Conservation (phyloP, 2,329 filamentous ascomycete species). For the Nigrospora osmanthi region DNA sequence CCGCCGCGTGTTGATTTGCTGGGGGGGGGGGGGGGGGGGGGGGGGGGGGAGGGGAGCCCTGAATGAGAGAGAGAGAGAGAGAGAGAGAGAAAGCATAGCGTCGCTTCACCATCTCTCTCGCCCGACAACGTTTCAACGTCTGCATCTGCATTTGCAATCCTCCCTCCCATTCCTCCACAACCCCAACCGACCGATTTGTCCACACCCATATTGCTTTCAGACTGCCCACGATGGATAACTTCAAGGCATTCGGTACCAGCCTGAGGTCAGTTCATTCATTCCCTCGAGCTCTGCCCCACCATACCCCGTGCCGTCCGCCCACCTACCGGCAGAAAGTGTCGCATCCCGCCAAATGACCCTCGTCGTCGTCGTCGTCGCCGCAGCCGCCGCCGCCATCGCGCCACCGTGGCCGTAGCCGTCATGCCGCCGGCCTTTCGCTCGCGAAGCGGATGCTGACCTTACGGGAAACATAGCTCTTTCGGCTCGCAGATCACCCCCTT, state of each 20-base stretch:
- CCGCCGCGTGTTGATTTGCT: no score
- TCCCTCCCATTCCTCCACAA: no score
- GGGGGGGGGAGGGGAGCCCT: no score
- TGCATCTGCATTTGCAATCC: no score
- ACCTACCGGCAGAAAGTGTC: not conserved
- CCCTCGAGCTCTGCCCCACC: constrained; percentile 6
- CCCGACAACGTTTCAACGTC: no score
- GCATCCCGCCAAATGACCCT: not conserved
- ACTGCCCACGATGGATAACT: constrained; percentile 40
- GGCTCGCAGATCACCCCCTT: constrained; percentile 87
- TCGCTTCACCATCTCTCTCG: no score
- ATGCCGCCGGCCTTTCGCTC: no score
- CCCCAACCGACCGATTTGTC: no score
- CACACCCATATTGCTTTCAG: no score
- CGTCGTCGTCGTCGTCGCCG: not conserved
- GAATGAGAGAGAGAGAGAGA: no score
- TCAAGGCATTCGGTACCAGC: constrained; percentile 50
- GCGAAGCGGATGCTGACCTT: not conserved
- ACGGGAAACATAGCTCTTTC: constrained; percentile 33
- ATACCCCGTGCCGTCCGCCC: constrained; percentile 5
- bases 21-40: no score
- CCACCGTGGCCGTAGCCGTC: not conserved
- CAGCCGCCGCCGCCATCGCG: not conserved
- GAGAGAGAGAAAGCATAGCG: no score
- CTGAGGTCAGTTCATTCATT: constrained; percentile 35